phyloP scores from a whole-genome alignment of 2,329 filamentous ascomycete species.

The Fusarium sp. region DNA sequence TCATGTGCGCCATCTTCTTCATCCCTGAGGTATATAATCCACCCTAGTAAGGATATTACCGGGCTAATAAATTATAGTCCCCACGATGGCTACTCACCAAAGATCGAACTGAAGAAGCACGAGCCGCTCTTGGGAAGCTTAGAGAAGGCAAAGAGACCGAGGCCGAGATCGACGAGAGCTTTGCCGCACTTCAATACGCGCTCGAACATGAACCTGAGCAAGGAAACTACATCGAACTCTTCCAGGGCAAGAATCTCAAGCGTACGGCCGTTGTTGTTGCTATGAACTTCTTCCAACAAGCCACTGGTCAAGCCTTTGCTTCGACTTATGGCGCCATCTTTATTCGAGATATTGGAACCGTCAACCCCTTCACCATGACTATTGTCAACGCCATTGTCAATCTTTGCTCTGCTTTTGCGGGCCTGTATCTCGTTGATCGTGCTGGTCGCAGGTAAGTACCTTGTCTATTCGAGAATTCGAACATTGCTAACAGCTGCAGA shows the following conservation, averaged over 20 bases:
- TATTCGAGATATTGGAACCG: conserved; percentile 37
- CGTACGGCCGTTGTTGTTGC: conserved; percentile 22
- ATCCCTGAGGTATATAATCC: conserved; percentile 31
- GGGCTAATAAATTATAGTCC: conserved; percentile 10
- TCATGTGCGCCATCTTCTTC: conserved; percentile 37
- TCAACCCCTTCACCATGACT: conserved; percentile 47
- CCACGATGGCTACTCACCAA: conserved; percentile 42
- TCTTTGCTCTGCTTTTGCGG: conserved; percentile 19
- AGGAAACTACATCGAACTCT: conserved; percentile 27
- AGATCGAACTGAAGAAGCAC: conserved; percentile 37
- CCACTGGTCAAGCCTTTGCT: conserved; percentile 39
- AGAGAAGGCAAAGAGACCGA: conserved; percentile 36
- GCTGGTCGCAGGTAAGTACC: conserved; percentile 23
- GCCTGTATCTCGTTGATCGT: conserved; percentile 1
- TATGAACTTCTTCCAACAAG: conserved; percentile 37
- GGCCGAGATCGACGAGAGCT: conserved; percentile 29
- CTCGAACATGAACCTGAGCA: conserved; percentile 39
- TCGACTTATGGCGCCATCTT: conserved; percentile 43
- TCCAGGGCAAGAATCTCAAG: conserved; percentile 31
- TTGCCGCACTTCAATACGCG: conserved; percentile 4
- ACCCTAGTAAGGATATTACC: rapidly evolving
- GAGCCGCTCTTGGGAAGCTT: conserved; percentile 15
- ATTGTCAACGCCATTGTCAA: conserved; percentile 14
- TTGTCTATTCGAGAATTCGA: rapidly evolving
- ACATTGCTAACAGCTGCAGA: background rate